These are phyloP conservation scores for Cercospora zeina DNA, from an alignment of 2,329 filamentous ascomycete species.

Conservation along the genomic window DNA sequence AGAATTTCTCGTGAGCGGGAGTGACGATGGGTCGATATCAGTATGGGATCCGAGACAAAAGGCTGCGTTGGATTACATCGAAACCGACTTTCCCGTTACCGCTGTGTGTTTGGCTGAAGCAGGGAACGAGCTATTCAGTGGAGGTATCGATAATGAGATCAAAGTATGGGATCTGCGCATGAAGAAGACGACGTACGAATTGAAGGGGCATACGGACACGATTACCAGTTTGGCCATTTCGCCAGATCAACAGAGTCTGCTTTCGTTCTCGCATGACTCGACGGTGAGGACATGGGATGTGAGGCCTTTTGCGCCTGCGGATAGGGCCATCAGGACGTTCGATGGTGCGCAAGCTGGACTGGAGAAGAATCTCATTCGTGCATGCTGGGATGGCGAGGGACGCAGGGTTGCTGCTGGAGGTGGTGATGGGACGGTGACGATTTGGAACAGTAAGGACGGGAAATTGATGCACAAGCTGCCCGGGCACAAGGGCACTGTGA, in stretches of 20 bases:
- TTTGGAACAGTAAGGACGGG: conserved; percentile 86
- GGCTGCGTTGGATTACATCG: conserved; percentile 80
- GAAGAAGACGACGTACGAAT: conserved; percentile 80
- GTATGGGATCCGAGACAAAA: conserved; percentile 96
- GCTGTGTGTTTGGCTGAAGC: conserved; percentile 89
- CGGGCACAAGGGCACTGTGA: conserved; percentile 92
- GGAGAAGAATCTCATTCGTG: conserved; percentile 87
- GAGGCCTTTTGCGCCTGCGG: conserved; percentile 84
- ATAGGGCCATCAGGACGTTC: conserved; percentile 81
- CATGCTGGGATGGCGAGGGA: conserved; percentile 84
- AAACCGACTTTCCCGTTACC: conserved; percentile 90
- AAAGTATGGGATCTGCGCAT: conserved; percentile 96
- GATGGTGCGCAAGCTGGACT: conserved; percentile 85
- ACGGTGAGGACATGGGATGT: conserved; percentile 96
- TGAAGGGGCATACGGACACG: conserved; percentile 88
- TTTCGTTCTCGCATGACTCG: conserved; percentile 92
- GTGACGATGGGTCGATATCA: conserved; percentile 89
- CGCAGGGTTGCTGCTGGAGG: conserved; percentile 86
- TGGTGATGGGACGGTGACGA: conserved; percentile 83
- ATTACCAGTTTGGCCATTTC: conserved; percentile 89
- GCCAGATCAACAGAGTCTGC: conserved; percentile 83
- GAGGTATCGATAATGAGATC: conserved; percentile 95
- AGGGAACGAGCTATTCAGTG: conserved; percentile 91
- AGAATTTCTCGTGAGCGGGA: conserved; percentile 85
- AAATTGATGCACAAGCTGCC: conserved; percentile 94